Conservation (phyloP, 2,329 filamentous ascomycete genomes). For the Cladosporium cucumerinum region DNA sequence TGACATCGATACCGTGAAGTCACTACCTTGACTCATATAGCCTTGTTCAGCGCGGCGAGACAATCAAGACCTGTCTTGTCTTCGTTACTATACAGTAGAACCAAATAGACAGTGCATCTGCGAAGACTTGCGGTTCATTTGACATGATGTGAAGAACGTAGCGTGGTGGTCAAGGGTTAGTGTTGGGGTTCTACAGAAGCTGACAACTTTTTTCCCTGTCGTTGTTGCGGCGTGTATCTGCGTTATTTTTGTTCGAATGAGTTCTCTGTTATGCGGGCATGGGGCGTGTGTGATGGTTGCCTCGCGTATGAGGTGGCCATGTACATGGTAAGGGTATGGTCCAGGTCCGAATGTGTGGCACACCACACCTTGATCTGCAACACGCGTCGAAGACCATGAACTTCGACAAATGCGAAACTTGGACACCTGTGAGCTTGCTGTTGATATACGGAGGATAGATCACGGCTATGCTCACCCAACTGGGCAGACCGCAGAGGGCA, state of each 20-base stretch:
- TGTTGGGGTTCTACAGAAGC: not conserved
- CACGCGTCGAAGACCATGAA: too few species aligned
- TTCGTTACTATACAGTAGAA: not conserved
- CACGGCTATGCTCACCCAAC: not conserved
- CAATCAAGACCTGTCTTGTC: too few species aligned
- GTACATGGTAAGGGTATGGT: not conserved
- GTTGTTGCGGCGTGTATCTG: not conserved
- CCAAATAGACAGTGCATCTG: not conserved
- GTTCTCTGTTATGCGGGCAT: too few species aligned
- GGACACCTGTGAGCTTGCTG: not conserved
- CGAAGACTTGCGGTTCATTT: not conserved
- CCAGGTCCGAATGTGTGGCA: not conserved
- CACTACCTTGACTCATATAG: not conserved
- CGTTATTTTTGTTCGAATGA: not conserved
- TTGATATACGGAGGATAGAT: not conserved
- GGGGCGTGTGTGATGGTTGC: too few species aligned
- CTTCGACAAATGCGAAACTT: too few species aligned
- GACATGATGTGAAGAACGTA: not conserved
- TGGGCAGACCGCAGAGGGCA: not conserved
- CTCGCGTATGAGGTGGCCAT: too few species aligned
- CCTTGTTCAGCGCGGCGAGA: too few species aligned
- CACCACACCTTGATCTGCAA: too few species aligned
- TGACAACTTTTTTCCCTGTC: not conserved
- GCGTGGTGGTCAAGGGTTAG: not conserved
- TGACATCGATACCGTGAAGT: not conserved